Base-by-base conservation (phyloP, 306 rosid species). In the Vigna nakashimae region DNA sequence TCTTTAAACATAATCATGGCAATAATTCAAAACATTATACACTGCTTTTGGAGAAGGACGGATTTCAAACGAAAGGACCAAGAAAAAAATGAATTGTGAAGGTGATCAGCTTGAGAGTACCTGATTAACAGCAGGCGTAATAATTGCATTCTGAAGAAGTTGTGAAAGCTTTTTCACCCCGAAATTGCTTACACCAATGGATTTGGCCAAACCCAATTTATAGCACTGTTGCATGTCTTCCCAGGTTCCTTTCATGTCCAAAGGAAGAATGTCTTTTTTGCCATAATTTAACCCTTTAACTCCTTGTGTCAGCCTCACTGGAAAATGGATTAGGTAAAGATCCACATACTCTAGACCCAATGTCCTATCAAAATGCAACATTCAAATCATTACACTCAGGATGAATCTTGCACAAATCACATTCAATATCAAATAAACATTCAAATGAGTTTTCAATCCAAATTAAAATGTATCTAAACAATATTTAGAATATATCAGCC, bases 311-410 rank as follows among this genome's bases (percentile, higher is more conserved):
- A 85, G 18, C 64, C 89, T 82, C 71, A 75, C 82, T 16, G 89
- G 89, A 49, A 64, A 85, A 60, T 82, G 89, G 38, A 85, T 80
- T 13, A 85, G 77, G 56, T 82, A 85, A 0, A 85, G 82, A 79
- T 85, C 89, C 80, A 85, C 86, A 57, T 85, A 82, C 36, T 85
- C 89, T 16, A 85, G 78, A 18, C 84, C 82, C 89, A 85, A 53
- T 58, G 42, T 76, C 86, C 89, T 85, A 30, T 1, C 0, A 60
- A 9, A 62, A 60, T 42, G 24, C 2, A 34, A 34, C 18, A 30
- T 60, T 60, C 66, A 28, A 20, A 30, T 30, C 32, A 30, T 30
- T 30, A 26, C 3, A 26, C 3, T 26, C 28, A 2, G 64, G 18
- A 77, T 53, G n/a, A 53, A 42, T 55, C 13, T 26, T 12, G 64